A percentile compares a stretch with the other conserved stretches of the same genome.
Evolutionary conservation across 73 alveolate species (phyloP).

Genomic region (Paramecium pentaurelia): DNA sequence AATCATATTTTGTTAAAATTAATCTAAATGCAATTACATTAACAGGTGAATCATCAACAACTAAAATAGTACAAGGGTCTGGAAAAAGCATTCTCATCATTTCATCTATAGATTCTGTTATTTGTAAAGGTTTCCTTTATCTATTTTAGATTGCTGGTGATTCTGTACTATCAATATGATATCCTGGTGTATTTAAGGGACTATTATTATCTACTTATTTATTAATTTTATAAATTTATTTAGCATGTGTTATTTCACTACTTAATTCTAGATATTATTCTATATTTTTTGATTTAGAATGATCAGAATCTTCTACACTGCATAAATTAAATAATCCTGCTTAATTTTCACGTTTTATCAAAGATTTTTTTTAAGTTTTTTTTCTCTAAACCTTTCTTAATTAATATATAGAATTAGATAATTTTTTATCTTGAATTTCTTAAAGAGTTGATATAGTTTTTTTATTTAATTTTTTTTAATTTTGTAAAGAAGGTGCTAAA

Average conservation of each 20-base stretch:
- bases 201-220: neutral
- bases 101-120: neutral
- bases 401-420: neutral
- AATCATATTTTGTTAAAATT: neutral
- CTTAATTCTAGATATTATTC: neutral
- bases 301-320: neutral
- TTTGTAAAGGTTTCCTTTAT: neutral
- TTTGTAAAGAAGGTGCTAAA: neutral
- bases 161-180: neutral
- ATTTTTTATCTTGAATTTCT: neutral
- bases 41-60: slow-evolving; percentile 11
- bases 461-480: neutral
- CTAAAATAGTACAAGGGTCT: neutral
- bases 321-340: neutral
- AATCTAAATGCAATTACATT: neutral
- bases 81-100: slow-evolving; percentile 6
- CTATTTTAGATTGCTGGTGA: neutral
- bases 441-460: neutral
- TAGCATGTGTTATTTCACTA: slow-evolving; percentile 4
- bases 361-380: neutral
- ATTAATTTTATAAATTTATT: neutral
- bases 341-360: neutral
- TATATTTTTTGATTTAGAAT: neutral
- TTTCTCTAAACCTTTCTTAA: neutral
- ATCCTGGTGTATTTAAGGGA: neutral